Evolutionary conservation across 805 yeast species (phyloP).

Genomic region (Kuraishia ogatae): DNA sequence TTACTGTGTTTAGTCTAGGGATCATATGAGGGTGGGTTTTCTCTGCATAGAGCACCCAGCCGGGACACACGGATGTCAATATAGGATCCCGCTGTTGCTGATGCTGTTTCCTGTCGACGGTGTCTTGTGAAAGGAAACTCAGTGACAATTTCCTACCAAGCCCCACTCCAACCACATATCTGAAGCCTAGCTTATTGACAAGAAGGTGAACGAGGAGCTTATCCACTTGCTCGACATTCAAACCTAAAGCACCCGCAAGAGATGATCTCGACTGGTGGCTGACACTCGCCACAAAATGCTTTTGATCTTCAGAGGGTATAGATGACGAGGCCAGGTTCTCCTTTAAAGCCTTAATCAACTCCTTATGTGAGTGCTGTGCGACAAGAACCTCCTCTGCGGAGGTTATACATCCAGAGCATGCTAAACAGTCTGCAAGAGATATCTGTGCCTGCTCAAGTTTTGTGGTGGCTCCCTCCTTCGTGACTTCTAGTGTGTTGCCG

Average conservation of each 20-base stretch:
- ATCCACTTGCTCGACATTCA: constrained; percentile 52
- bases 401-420: constrained; percentile 95
- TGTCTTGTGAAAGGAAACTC: constrained; percentile 35
- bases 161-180: constrained; percentile 75
- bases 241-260: constrained; percentile 55
- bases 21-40: constrained; percentile 87
- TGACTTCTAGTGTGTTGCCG: constrained; percentile 63
- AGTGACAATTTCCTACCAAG: constrained; percentile 68
- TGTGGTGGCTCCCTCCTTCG: constrained; percentile 41
- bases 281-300: constrained; percentile 62
- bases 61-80: constrained; percentile 81
- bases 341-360: constrained; percentile 54
- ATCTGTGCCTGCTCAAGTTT: constrained; percentile 75
- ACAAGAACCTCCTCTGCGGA: constrained; percentile 94
- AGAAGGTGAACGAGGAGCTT: constrained; percentile 50
- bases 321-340: constrained; percentile 10
- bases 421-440: constrained; percentile 85
- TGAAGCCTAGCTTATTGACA: constrained; percentile 53
- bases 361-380: constrained; percentile 82
- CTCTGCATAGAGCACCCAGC: constrained; percentile 93
- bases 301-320: constrained; percentile 16
- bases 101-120: constrained; percentile 8
- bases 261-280: constrained; percentile 85
- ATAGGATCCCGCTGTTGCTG: constrained; percentile 32
- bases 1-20: constrained; percentile 60